Base-by-base conservation (phyloP, 495 filamentous ascomycete genomes). In the Stereocaulon alpinum region DNA sequence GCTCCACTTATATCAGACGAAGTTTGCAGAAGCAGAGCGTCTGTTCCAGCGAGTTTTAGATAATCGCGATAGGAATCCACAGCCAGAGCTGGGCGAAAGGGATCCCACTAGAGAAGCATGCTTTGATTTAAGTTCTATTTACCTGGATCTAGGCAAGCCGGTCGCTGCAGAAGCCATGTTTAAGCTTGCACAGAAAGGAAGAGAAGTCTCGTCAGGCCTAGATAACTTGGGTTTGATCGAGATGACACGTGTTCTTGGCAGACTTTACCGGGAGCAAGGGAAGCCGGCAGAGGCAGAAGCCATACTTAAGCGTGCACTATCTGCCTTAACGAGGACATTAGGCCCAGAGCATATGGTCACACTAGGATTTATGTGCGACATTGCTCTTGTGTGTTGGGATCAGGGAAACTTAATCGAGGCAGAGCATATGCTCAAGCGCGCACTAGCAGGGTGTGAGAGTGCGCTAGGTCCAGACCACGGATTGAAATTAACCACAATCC, bases 251-350 rank as follows among this genome's bases (percentile, higher is more conserved):
- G 62, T 59, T 30, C 49, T 67, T 17, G 67, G 67, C 5, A 44
- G 0, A 27, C 18, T 66, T 27, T 69, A 67, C 34, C 6, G 0
- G 17, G 17, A 53, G 47, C 66, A 70, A 41, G 69, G 58, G 37
- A 65, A 61, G 62, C 56, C 67, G 9, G 54, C 15, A 27, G 66
- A 71, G 60, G 67, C 70, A 45, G 65, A 72, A 69, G 24, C 64
- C 37, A 67, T 70, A 60, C 69, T 67, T 54, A 53, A 64, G 56
- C 64, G 63, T 32, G 72, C 68, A 48, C 62, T 74, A 29, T 18
- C 65, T 64, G 67, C 66, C 17, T 55, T 61, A 4, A 66, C 69
- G 60, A 68, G 67, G 55, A 59, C 61, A 11, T 47, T 65, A 6
- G 68, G 69, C 14, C 57, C 60, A 24, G 67, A 68, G 2, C 63